Base-by-base conservation (phyloP, 192 early-diverging fungal genomes). In the Geosiphon pyriformis region DNA sequence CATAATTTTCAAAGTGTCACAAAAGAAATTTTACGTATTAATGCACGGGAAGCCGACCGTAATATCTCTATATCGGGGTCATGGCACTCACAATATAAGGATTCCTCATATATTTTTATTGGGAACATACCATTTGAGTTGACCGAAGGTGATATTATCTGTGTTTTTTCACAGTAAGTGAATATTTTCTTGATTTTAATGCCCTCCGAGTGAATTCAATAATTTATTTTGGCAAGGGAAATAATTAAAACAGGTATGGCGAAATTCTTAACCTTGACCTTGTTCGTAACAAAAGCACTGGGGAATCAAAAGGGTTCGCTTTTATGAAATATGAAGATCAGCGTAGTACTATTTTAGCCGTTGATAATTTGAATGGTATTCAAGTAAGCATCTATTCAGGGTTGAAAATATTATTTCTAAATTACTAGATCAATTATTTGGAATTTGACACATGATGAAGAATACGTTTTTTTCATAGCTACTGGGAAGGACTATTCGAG, bases 251-350 rank as follows among this genome's bases (percentile, higher is more conserved):
- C 46, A 87, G 85, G 67, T 90, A 83, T 74, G 95, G 95, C 37
- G 95, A 97, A 68, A 77, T 95, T 4, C 80, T 94, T n/a, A 90
- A 95, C 68, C 77, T 97, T 58, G 90, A 94, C 60, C 76, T 95
- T 46, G 87, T 93, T 32, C 80, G 94, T 23, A 90, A 97, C 74
- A 87, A 89, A 71, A 82, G 90, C 30, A 93, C 94, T 1, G 94
- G 94, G 25, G 87, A 89, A 68, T 83, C 87, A 48, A 90, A 87
- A 54, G 95, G 95, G 4, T 95, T 83, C 76, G 86, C 80, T 4
- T 97, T 97, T 70, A 62, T 97, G 20, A 89, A 91, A 67, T 97
- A 94, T 76, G 89, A 94, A 68, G 94, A 97, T 81, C 94, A 98
- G 71, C 73, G 90, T 56, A 88, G 86, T 58, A 97, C 94, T 2